phyloP scores from a whole-genome alignment of 352 stramenopile species.

The Thalassiosira mediterranea region DNA sequence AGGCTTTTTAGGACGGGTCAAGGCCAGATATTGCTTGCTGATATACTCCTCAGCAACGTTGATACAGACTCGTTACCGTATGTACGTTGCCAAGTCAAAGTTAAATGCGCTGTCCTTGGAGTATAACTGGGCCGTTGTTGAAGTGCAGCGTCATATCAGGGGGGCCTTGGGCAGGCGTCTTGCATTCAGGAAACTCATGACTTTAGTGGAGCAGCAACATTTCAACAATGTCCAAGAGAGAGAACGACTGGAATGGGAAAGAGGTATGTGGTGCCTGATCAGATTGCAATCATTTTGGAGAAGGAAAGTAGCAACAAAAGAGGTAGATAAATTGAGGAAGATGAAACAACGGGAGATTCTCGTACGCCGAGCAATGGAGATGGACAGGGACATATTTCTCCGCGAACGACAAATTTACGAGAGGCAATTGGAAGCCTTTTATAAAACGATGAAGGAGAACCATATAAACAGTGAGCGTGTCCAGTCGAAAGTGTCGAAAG shows the following conservation, averaged over 20 bases:
- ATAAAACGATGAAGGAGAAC: slow-evolving; percentile 45
- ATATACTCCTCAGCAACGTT: slow-evolving; percentile 30
- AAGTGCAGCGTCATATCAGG: slow-evolving; percentile 41
- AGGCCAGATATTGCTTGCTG: slow-evolving; percentile 10
- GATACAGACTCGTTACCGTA: slow-evolving; percentile 41
- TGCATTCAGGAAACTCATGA: slow-evolving; percentile 40
- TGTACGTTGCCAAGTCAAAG: slow-evolving; percentile 35
- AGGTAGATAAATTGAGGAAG: slow-evolving; percentile 13
- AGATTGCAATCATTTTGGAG: slow-evolving; percentile 36
- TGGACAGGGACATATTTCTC: slow-evolving; percentile 26
- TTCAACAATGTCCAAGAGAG: slow-evolving; percentile 38
- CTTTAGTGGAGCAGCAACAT: slow-evolving; percentile 31
- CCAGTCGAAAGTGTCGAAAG: slow-evolving; percentile 22
- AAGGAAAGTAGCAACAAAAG: slow-evolving; percentile 19
- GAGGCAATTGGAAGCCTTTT: slow-evolving; percentile 45
- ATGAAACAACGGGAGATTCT: slow-evolving; percentile 34
- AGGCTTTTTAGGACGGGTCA: slow-evolving; percentile 30
- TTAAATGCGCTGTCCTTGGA: slow-evolving; percentile 7
- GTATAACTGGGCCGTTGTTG: slow-evolving; percentile 34
- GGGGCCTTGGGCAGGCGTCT: slow-evolving; percentile 38
- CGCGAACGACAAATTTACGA: slow-evolving; percentile 50
- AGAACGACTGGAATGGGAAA: slow-evolving; percentile 21
- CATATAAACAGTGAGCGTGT: slow-evolving; percentile 20
- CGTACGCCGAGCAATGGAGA: slow-evolving; percentile 42
- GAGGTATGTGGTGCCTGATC: slow-evolving; percentile 30